A percentile compares a stretch with the other conserved stretches of the same genome.
Conservation (phyloP, 2,329 filamentous ascomycete species). For the Pyricularia grisea region DNA sequence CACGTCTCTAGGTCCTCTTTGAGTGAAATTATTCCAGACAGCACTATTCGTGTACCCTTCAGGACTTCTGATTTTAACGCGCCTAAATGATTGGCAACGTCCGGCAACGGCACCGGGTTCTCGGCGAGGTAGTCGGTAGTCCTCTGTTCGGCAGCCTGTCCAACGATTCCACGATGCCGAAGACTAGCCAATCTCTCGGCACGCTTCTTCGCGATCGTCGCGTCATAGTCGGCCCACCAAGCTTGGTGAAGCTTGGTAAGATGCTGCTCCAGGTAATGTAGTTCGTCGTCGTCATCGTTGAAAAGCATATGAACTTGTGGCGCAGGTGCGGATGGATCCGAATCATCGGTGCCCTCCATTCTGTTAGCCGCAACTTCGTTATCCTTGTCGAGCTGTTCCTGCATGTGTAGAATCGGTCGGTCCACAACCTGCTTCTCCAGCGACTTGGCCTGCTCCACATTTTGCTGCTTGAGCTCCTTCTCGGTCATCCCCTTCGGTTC, state of each 20-base stretch:
- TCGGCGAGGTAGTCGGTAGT: slow-evolving; percentile 33
- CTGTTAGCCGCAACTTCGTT: slow-evolving; percentile 46
- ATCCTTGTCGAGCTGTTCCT: slow-evolving; percentile 82
- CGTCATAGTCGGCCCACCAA: slow-evolving; percentile 80
- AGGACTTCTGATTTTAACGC: slow-evolving; percentile 71
- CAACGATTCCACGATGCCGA: background rate
- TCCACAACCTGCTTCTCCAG: slow-evolving; percentile 85
- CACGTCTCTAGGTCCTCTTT: slow-evolving; percentile 70
- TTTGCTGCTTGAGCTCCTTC: slow-evolving; percentile 54
- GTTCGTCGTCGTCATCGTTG: slow-evolving; percentile 78
- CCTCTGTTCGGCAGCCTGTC: slow-evolving; percentile 21
- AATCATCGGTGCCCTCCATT: slow-evolving; percentile 27
- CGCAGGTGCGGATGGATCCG: slow-evolving; percentile 17
- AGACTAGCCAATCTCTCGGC: slow-evolving; percentile 7
- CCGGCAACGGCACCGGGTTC: slow-evolving; percentile 47
- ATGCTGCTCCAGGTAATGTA: slow-evolving; percentile 66
- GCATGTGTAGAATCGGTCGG: slow-evolving; percentile 81
- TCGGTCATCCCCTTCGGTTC: background rate
- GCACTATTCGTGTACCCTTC: slow-evolving; percentile 66
- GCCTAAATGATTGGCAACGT: slow-evolving; percentile 79
- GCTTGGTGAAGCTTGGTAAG: slow-evolving; percentile 64
- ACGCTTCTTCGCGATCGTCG: slow-evolving; percentile 21
- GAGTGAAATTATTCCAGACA: slow-evolving; percentile 83
- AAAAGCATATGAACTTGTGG: slow-evolving; percentile 61
- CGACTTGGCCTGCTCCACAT: slow-evolving; percentile 76